Conservation (phyloP, 768 basidiomycete genomes). For the Infundibulicybe gibba region DNA sequence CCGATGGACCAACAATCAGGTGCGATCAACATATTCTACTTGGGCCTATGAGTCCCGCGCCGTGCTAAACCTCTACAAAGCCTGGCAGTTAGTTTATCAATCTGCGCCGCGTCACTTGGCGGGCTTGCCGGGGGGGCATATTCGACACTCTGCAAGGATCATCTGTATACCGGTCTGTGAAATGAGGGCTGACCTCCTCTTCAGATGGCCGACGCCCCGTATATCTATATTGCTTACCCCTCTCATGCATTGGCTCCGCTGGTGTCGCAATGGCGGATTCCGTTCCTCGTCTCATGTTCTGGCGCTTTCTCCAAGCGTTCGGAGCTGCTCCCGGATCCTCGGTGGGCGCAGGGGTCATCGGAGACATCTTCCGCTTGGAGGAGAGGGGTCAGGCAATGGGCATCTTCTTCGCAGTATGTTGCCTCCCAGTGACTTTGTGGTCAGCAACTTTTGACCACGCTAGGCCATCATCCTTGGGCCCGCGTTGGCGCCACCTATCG, state of each 20-base stretch:
- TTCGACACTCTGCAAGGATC: constrained; percentile 32
- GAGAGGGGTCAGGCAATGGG: constrained; percentile 60
- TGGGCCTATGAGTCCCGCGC: background rate
- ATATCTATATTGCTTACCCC: constrained; percentile 57
- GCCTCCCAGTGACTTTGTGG: background rate
- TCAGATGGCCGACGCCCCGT: constrained; percentile 63
- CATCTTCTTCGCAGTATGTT: constrained; percentile 46
- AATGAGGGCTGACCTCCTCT: background rate
- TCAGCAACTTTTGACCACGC: background rate
- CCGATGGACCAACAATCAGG: constrained; percentile 55
- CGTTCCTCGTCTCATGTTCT: constrained; percentile 49
- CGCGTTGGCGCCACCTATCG: constrained; percentile 26
- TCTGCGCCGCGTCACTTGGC: constrained; percentile 28
- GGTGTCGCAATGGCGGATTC: constrained; percentile 48
- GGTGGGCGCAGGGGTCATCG: constrained; percentile 58
- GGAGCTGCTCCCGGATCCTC: constrained; percentile 57
- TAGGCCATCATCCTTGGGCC: constrained; percentile 7
- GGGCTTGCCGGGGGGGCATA: constrained; percentile 30
- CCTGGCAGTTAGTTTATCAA: constrained; percentile 31
- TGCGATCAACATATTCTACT: constrained; percentile 11
- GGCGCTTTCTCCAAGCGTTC: constrained; percentile 62
- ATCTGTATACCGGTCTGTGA: background rate
- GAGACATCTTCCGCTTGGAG: constrained; percentile 63
- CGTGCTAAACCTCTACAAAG: constrained; percentile 9
- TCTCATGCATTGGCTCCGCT: constrained; percentile 54